Conservation (phyloP, 805 yeast species). For the Kuraishia hungarica region DNA sequence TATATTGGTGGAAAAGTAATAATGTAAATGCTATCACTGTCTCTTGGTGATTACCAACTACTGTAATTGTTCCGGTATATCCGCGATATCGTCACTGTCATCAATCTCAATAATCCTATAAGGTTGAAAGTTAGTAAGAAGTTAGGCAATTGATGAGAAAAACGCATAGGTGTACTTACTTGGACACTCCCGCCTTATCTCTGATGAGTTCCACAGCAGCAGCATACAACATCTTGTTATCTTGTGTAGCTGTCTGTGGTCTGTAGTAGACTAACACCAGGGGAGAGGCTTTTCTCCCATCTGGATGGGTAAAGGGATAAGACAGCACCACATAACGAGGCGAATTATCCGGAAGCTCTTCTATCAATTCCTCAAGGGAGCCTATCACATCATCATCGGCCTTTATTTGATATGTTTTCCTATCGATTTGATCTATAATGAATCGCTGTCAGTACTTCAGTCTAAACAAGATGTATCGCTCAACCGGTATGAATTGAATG, state of each 20-base stretch:
- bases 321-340: slow-evolving; percentile 74
- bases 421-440: slow-evolving; percentile 42
- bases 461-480: background rate
- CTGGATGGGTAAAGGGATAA: slow-evolving; percentile 60
- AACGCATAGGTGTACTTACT: slow-evolving; percentile 11
- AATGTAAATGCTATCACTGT: background rate
- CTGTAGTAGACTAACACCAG: slow-evolving; percentile 79
- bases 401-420: slow-evolving; percentile 40
- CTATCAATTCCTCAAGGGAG: slow-evolving; percentile 54
- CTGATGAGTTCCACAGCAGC: slow-evolving; percentile 80
- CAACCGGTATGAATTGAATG: slow-evolving; percentile 1
- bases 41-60: background rate
- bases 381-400: slow-evolving; percentile 40
- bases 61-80: slow-evolving; percentile 30
- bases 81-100: slow-evolving; percentile 67
- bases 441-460: background rate
- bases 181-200: slow-evolving; percentile 68
- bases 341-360: slow-evolving; percentile 72
- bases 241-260: slow-evolving; percentile 81
- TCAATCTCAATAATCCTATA: slow-evolving; percentile 48
- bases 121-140: slow-evolving; percentile 14
- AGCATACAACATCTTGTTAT: slow-evolving; percentile 80
- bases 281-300: slow-evolving; percentile 70
- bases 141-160: background rate
- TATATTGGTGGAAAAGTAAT: background rate